Conservation (phyloP, 1,139 yeast species). For the Candida sp. region DNA sequence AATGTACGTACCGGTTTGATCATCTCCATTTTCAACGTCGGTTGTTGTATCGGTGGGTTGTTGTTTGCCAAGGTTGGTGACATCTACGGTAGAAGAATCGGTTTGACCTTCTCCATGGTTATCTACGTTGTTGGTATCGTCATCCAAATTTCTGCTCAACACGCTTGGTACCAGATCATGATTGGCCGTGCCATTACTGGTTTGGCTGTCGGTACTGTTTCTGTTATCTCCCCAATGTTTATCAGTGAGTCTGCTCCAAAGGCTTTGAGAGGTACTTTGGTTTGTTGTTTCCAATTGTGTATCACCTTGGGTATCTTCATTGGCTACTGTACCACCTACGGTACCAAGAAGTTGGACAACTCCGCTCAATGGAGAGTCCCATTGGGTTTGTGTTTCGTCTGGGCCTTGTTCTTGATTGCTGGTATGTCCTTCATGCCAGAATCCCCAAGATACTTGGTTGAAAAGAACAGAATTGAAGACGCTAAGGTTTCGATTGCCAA, state of each 20-base stretch:
- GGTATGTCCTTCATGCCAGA: slow-evolving; percentile 70
- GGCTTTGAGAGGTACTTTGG: slow-evolving; percentile 71
- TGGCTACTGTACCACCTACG: slow-evolving; percentile 71
- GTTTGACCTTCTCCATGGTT: slow-evolving; percentile 48
- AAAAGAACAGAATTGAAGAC: slow-evolving; percentile 41
- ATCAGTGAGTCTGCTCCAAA: slow-evolving; percentile 76
- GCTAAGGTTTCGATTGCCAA: slow-evolving; percentile 58
- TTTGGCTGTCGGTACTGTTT: slow-evolving; percentile 69
- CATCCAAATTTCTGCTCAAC: slow-evolving; percentile 41
- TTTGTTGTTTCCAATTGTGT: slow-evolving; percentile 70
- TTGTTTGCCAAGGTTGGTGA: slow-evolving; percentile 58
- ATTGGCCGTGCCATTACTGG: slow-evolving; percentile 74
- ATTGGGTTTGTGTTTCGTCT: slow-evolving; percentile 60
- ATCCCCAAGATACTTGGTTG: slow-evolving; percentile 58
- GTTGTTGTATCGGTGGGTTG: slow-evolving; percentile 77
- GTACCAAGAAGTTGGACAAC: slow-evolving; percentile 56
- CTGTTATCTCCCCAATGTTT: slow-evolving; percentile 69
- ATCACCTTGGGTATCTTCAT: slow-evolving; percentile 72
- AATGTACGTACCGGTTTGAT: slow-evolving; percentile 56
- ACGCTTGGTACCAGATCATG: slow-evolving; percentile 54
- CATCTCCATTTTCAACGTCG: slow-evolving; percentile 68
- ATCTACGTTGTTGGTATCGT: slow-evolving; percentile 54
- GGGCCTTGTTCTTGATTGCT: slow-evolving; percentile 53
- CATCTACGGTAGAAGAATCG: slow-evolving; percentile 54
- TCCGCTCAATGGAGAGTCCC: slow-evolving; percentile 72